Evolutionary conservation across 495 filamentous ascomycete genomes (phyloP), one percentile per base, ranked within the genome.

Genomic region (Glarea lozoyensis): DNA sequence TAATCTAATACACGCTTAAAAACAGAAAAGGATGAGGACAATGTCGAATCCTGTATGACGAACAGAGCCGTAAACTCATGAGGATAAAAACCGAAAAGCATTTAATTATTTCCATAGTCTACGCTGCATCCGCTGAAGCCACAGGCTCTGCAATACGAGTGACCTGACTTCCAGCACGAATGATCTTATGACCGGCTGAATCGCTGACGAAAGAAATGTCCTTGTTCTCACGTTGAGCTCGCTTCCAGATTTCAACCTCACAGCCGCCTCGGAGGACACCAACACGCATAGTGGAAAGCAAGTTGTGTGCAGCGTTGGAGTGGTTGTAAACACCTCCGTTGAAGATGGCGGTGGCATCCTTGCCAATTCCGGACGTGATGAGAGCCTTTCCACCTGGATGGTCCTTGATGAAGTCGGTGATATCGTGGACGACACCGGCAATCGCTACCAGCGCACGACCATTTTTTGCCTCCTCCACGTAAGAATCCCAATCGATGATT

Each of bases 181-280:
- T 76, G 54, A 98, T 86, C 40, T 80, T 78, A 57, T 86, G 76
- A 27, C 90, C 92, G 29, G 76, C 67, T 6, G 76, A 81, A 58
- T 97, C 93, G 54, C 82, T 86, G 49, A 90, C 72, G 43, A 82
- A 79, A 39, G 80, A 75, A 36, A 79, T 71, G 54, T 89, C 86
- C 70, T 89, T 88, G 68, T 85, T 86, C 68, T 96, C 90, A 63
- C 81, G 73, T 59, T 90, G 83, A 31, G 88, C 80, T 18, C 86
- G 86, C 78, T 96, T 96, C 92, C 92, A 96, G 73, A 98, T 94
- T 73, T 98, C 92, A 42, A 98, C 92, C 61, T 96, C 92, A 59
- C 86, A 89, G 33, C 92, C 92, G 53, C 92, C 92, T 40, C 92
- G 88, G 45, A 98, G 84, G 37, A 98, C 92, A 66, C 88, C 92